Percentiles rank a stretch among this genome's conserved stretches.
Evolutionary conservation across 208 protist genomes (phyloP).

Genomic region (Naegleria gruberi): DNA sequence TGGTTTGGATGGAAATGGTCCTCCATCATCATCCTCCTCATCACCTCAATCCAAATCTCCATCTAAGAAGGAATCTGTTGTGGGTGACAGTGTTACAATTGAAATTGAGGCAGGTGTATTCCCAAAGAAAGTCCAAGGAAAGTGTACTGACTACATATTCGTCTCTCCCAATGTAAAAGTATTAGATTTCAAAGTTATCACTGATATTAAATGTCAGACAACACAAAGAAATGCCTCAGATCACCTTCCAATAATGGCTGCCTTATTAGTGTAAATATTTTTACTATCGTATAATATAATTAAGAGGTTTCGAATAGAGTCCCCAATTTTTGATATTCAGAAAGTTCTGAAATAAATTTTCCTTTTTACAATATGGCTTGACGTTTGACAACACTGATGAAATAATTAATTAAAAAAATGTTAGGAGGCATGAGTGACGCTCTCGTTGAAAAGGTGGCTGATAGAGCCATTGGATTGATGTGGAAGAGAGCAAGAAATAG

Average conservation of each 20-base stretch:
- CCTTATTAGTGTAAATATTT: background rate
- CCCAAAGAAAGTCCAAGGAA: background rate
- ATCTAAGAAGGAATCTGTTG: background rate
- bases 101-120: background rate
- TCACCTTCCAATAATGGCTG: background rate
- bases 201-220: background rate
- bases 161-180: background rate
- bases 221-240: background rate
- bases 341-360: too few species aligned
- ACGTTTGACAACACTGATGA: too few species aligned
- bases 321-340: too few species aligned
- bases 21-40: background rate
- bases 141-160: background rate
- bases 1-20: background rate
- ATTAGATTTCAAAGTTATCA: background rate
- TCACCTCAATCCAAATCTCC: background rate
- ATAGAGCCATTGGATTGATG: background rate
- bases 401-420: too few species aligned
- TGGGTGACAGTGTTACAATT: too few species aligned
- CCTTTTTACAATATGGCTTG: too few species aligned
- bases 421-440: background rate
- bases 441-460: background rate
- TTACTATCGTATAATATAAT: background rate
- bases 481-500: background rate
- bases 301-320: too few species aligned